Conservation (phyloP, 2,329 filamentous ascomycete species). For the Orbilia oligospora region DNA sequence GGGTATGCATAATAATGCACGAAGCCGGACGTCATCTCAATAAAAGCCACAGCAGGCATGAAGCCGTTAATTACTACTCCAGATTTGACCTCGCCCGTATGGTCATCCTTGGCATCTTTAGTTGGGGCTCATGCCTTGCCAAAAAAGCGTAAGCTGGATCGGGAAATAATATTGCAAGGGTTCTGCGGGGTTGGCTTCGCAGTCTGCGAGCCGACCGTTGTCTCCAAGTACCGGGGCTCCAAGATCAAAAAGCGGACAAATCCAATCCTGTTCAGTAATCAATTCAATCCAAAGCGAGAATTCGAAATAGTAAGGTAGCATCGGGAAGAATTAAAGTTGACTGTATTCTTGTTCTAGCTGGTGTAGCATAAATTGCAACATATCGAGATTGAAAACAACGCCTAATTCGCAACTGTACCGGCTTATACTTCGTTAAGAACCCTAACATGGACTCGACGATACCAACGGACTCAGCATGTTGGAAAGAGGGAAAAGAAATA, state of each 20-base stretch:
- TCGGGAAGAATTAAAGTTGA: not conserved
- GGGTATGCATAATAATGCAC: constrained; percentile 7
- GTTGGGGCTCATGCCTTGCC: too few species aligned
- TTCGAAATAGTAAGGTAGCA: not conserved
- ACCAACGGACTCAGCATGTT: constrained; percentile 21
- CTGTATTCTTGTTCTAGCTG: not conserved
- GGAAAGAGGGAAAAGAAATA: constrained; percentile 28
- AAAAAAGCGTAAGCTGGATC: constrained; percentile 5
- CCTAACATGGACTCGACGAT: not conserved
- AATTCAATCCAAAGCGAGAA: not conserved
- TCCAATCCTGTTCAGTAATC: constrained; percentile 15
- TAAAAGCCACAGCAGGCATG: not conserved
- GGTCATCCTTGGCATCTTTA: constrained; percentile 15
- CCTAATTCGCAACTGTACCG: not conserved
- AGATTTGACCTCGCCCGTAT: not conserved
- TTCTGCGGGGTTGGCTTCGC: constrained; percentile 7
- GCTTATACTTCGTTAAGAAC: not conserved
- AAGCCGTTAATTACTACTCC: not conserved
- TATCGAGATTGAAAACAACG: not conserved
- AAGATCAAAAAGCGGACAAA: not conserved
- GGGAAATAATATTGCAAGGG: constrained; percentile 19
- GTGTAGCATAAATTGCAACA: constrained; percentile 12
- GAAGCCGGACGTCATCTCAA: constrained; percentile 4
- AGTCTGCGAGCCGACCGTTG: not conserved
- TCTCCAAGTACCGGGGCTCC: not conserved